Evolutionary conservation across 2,329 filamentous ascomycete genomes (phyloP), one percentile per base, ranked within the genome.

Genomic region (Fusarium sulawesiense): DNA sequence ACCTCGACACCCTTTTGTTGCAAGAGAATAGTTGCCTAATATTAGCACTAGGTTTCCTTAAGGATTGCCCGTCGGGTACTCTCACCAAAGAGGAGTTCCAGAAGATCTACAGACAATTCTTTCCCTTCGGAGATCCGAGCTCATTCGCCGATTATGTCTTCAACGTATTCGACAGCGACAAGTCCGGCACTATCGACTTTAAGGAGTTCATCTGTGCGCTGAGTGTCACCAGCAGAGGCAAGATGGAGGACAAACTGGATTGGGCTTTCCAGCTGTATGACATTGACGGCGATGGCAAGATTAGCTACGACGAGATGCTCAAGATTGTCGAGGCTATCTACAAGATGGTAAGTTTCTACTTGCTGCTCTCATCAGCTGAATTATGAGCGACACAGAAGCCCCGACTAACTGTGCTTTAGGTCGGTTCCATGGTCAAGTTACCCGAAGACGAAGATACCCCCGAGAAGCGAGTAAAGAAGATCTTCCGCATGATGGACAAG

Each of bases 401-500:
- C 6, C 53, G 46, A 42, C 56, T 75, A 54, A 76, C 49, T 23
- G 41, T 46, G 44, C 21, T 32, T 32, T 47, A 98, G 94, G 94
- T 98, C 77, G 96, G 96, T 72, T 97, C 94, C 55, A 99, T 99
- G 96, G 96, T 99, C 76, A 98, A 98, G 83, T 87, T 99, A 46
- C 96, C 96, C 55, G 94, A 98, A 81, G 96, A 99, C 83, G 96
- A 99, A 85, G 95, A 99, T 83, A 99, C 96, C 60, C 96, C 96
- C 20, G 95, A 98, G 86, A 99, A 99, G 86, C 92, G 96, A 71
- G 96, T 99, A 69, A 90, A 87, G 82, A 99, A 99, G 87, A 98
- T 99, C 81, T 99, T 99, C 87, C 88, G 92, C 77, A 98, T 98
- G 96, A 99, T 99, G 96, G 96, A 99, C 86, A 99, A 99, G 87